Evolutionary conservation across 1,139 yeast species (phyloP), one percentile per base, ranked within the genome.

Genomic region (Trichomonascaceae sp.): DNA sequence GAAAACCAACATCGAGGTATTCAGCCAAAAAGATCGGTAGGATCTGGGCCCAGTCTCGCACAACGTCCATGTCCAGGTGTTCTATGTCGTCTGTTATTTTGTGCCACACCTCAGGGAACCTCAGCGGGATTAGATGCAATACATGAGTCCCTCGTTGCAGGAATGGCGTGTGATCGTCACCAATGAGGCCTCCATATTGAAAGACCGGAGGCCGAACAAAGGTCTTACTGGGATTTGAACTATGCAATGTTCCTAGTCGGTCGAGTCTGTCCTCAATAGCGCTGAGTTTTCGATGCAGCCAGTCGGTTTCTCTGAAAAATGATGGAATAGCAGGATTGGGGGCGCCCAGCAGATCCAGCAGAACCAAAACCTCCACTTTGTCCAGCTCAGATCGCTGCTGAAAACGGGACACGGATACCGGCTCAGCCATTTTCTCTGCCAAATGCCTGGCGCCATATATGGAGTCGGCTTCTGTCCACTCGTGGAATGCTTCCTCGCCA

Each of bases 111-210:
- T 43, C 31, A 0, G 77, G 77, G 49, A 71, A 71, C 4, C 56
- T 59, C 3, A 48, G 40, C 1, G 77, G 74, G 15, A 71, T 70
- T 35, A 71, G 43, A 44, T 71, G 77, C 33, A 71, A 43, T 4
- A 67, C 51, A 1, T 67, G 67, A 0, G 69, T 67, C 0, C 71
- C 71, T 3, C 57, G 51, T 15, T 52, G 45, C 33, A 61, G 45
- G 46, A 68, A 71, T 1, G 76, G 77, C 8, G 64, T 42, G 43
- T 71, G 78, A 41, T 71, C 77, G 43, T 71, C 78, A 9, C 59
- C 69, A 31, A 71, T 58, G 17, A 40, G 37, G 0, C 62, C 59
- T 2, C 51, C 54, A 32, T 32, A 32, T n/a, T 35, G 34, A 26
- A 38, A 50, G 25, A 29, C 22, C 1, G 42, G 37, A 4, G 43